Evolutionary conservation across 768 basidiomycete genomes (phyloP).

Genomic region (Suillus bovinus): DNA sequence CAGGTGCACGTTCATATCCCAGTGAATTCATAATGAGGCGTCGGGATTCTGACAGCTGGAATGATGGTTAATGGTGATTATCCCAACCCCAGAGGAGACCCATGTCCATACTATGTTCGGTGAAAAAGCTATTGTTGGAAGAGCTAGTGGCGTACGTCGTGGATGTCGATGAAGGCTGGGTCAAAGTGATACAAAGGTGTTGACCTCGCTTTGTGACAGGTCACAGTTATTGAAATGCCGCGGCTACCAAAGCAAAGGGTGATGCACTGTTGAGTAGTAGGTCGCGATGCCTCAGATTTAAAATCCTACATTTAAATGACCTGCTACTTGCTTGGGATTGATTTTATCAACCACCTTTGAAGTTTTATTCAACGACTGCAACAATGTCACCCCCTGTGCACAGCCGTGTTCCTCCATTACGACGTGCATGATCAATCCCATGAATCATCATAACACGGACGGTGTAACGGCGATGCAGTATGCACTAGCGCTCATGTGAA

Average conservation of each 20-base stretch:
- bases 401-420: too few species aligned
- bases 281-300: too few species aligned
- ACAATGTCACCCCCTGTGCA: not conserved
- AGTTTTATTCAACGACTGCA: not conserved
- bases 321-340: too few species aligned
- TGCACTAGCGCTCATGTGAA: not conserved
- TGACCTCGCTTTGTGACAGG: slow-evolving; percentile 3
- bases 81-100: not conserved
- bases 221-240: not conserved
- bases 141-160: not conserved
- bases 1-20: slow-evolving; percentile 4
- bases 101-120: not conserved
- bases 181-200: slow-evolving; percentile 4
- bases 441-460: too few species aligned
- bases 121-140: not conserved
- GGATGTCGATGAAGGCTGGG: not conserved
- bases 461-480: too few species aligned
- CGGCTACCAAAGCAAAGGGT: not conserved
- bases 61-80: not conserved
- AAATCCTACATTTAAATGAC: not conserved
- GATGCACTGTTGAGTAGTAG: too few species aligned
- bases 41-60: not conserved
- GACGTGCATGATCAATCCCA: too few species aligned
- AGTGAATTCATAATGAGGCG: slow-evolving; percentile 18
- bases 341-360: not conserved